phyloP scores from a whole-genome alignment of 176 grass and related monocot species.

The Ananas comosus region DNA sequence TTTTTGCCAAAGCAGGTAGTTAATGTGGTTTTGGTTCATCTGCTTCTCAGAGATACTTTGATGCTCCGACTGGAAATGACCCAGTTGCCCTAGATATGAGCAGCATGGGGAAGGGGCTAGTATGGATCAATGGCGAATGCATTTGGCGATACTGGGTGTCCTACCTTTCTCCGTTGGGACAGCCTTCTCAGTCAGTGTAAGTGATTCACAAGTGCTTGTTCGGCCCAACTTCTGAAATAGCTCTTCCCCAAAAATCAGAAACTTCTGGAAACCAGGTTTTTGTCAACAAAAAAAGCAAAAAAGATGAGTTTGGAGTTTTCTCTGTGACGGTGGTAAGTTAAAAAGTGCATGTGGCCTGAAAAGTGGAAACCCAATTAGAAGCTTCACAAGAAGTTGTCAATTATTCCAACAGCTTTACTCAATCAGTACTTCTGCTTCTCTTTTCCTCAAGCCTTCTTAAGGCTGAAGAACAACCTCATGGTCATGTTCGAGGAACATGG shows the following conservation, averaged over 20 bases:
- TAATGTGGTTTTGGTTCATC: slow-evolving; percentile 3
- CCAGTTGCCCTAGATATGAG: slow-evolving; percentile 65
- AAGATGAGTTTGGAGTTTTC: too few species aligned
- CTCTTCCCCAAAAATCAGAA: too few species aligned
- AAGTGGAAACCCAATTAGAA: too few species aligned
- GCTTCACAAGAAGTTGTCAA: too few species aligned
- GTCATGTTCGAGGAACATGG: slow-evolving; percentile 81
- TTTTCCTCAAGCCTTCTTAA: too few species aligned
- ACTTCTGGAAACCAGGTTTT: too few species aligned
- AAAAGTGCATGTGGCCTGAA: too few species aligned
- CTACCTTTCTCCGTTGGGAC: slow-evolving; percentile 35
- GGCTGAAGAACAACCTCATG: slow-evolving; percentile 67
- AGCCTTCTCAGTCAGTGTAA: slow-evolving; percentile 69
- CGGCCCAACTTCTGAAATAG: too few species aligned
- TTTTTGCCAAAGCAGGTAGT: background rate
- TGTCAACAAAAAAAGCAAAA: too few species aligned
- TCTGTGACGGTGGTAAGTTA: too few species aligned
- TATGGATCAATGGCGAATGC: slow-evolving; percentile 52
- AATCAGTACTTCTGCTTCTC: slow-evolving; percentile 1
- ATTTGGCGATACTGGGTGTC: slow-evolving; percentile 63
- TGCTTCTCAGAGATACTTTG: slow-evolving; percentile 68
- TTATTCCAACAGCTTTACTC: background rate
- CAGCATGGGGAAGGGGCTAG: slow-evolving; percentile 71
- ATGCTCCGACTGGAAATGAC: slow-evolving; percentile 51
- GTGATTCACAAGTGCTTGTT: background rate